A percentile compares a stretch with the other conserved stretches of the same genome.
phyloP scores from a whole-genome alignment of 371 early-diverging fungal genomes.

The Umbelopsis sp. region DNA sequence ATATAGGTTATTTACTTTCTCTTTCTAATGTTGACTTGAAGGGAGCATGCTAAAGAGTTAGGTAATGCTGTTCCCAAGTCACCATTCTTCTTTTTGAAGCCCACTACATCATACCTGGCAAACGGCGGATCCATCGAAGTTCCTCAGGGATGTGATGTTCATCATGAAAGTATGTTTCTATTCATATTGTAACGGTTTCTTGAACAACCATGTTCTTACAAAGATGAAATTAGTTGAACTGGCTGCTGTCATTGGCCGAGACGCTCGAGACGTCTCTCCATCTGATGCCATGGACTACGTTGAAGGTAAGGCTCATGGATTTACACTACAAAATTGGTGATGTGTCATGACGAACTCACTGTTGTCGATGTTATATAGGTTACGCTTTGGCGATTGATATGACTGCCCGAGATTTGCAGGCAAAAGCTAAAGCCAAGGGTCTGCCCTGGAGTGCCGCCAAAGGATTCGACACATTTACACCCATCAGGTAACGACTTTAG shows the following conservation, averaged over 20 bases:
- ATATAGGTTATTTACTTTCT: neutral
- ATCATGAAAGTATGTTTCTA: slow-evolving; percentile 76
- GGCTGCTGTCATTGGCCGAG: slow-evolving; percentile 89
- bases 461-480: slow-evolving; percentile 95
- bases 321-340: neutral
- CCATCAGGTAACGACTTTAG: slow-evolving; percentile 62
- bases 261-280: slow-evolving; percentile 75
- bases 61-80: slow-evolving; percentile 87
- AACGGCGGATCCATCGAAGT: slow-evolving; percentile 79
- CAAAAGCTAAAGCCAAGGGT: slow-evolving; percentile 80
- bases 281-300: slow-evolving; percentile 70
- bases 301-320: slow-evolving; percentile 42
- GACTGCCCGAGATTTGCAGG: slow-evolving; percentile 90
- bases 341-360: neutral
- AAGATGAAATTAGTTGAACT: slow-evolving; percentile 70
- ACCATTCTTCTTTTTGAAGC: slow-evolving; percentile 95
- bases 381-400: slow-evolving; percentile 92
- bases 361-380: slow-evolving; percentile 49
- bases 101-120: slow-evolving; percentile 82
- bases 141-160: slow-evolving; percentile 80
- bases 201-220: too few relatives aligned
- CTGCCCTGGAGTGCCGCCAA: slow-evolving; percentile 93
- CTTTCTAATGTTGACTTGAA: slow-evolving; percentile 14
- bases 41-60: slow-evolving; percentile 92
- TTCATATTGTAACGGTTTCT: neutral